Conservation (phyloP, 805 yeast species). For the Wickerhamomyces bisporus region DNA sequence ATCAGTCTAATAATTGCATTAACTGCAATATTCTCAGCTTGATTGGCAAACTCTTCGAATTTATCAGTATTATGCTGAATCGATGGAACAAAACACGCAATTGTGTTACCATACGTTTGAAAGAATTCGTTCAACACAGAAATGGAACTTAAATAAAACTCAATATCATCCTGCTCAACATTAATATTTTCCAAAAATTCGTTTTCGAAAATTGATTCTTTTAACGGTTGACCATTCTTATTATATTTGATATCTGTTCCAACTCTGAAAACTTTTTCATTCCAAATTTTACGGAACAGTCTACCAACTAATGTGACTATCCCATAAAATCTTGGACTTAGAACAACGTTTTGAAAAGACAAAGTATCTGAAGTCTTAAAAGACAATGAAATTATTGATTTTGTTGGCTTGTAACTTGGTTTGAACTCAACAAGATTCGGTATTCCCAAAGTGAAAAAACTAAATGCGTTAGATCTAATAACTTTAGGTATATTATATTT, state of each 20-base stretch:
- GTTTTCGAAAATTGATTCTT: conserved; percentile 34
- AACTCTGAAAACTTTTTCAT: conserved; percentile 53
- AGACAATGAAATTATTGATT: conserved; percentile 6
- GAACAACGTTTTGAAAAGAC: conserved; percentile 68
- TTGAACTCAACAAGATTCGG: conserved; percentile 38
- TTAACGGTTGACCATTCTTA: conserved; percentile 26
- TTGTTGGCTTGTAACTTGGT: conserved; percentile 30
- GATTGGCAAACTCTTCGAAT: conserved; percentile 61
- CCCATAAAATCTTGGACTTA: conserved; percentile 91
- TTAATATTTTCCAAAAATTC: conserved; percentile 32
- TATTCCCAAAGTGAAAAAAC: conserved; percentile 37
- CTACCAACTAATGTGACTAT: conserved; percentile 74
- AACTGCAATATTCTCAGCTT: conserved; percentile 89
- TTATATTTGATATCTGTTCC: conserved; percentile 28
- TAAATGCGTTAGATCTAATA: conserved; percentile 37
- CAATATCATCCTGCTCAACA: conserved; percentile 47
- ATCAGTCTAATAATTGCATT: conserved; percentile 71
- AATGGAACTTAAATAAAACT: conserved; percentile 66
- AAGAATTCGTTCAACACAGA: conserved; percentile 67
- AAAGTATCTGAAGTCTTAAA: conserved; percentile 19
- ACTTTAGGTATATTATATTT: conserved; percentile 57
- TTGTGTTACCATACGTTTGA: conserved; percentile 54
- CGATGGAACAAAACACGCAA: conserved; percentile 59
- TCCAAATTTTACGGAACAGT: conserved; percentile 77
- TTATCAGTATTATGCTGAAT: conserved; percentile 34